phyloP scores from a whole-genome alignment of 352 stramenopile species.

The Globisporangium splendens region DNA sequence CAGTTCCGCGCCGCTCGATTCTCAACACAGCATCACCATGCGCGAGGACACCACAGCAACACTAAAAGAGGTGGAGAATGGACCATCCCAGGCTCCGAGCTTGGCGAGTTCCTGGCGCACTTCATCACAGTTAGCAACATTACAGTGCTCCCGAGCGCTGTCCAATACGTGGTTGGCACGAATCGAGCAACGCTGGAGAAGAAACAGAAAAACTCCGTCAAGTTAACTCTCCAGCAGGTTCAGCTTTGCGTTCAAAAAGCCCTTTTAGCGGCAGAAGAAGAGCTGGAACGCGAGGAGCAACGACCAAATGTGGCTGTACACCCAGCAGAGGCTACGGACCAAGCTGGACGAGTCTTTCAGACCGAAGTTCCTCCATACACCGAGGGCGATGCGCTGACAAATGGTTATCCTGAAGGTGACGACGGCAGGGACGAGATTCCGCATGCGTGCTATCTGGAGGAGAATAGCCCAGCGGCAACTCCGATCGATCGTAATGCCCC shows the following conservation, averaged over 20 bases:
- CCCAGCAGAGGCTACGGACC: not conserved
- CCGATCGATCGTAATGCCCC: conserved; percentile 19
- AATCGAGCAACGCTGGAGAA: conserved; percentile 20
- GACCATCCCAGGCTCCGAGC: conserved; percentile 19
- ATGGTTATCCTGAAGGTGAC: not conserved
- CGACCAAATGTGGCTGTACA: no score
- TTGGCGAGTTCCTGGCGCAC: conserved; percentile 22
- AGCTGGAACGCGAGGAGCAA: not conserved
- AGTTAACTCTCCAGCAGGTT: conserved; percentile 22
- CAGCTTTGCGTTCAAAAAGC: conserved; percentile 27
- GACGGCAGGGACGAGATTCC: not conserved
- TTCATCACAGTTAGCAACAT: conserved; percentile 20
- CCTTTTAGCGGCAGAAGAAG: conserved; percentile 23
- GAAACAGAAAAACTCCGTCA: conserved; percentile 13
- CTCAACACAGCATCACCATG: not conserved
- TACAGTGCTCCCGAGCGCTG: conserved; percentile 22
- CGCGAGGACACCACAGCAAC: not conserved
- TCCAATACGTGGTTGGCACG: conserved; percentile 21
- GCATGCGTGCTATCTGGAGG: conserved; percentile 14
- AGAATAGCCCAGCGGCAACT: conserved; percentile 4
- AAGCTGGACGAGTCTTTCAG: conserved; percentile 1
- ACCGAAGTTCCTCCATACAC: conserved; percentile 2
- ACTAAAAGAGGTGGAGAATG: conserved; percentile 10
- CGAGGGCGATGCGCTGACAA: no score
- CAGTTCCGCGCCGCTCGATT: conserved; percentile 18